Conservation (phyloP, 2,329 filamentous ascomycete species). For the Neofusicoccum parvum region DNA sequence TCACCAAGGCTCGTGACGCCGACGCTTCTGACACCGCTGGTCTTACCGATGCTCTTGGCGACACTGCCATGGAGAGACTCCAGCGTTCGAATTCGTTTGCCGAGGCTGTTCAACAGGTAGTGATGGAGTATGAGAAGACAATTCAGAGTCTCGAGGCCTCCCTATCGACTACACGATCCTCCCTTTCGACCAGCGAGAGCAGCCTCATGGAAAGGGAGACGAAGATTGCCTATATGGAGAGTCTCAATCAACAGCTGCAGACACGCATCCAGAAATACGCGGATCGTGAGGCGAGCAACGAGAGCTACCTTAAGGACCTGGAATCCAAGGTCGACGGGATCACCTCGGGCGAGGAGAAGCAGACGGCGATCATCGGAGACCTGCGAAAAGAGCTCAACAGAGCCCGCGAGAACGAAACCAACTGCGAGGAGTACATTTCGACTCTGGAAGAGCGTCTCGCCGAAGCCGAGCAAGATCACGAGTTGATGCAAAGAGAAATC, state of each 20-base stretch:
- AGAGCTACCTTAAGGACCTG: constrained; percentile 88
- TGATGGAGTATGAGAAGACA: constrained; percentile 97
- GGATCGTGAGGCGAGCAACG: constrained; percentile 88
- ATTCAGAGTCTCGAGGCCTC: constrained; percentile 93
- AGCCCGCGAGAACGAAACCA: constrained; percentile 84
- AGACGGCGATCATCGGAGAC: constrained; percentile 79
- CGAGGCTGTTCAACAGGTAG: constrained; percentile 91
- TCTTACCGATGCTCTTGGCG: constrained; percentile 66
- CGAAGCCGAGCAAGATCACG: constrained; percentile 92
- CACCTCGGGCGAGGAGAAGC: constrained; percentile 89
- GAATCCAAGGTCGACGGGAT: constrained; percentile 90
- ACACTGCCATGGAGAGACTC: constrained; percentile 80
- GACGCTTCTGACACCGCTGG: constrained; percentile 55
- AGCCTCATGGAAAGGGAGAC: constrained; percentile 89
- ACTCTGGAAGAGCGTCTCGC: constrained; percentile 93
- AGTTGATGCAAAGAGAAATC: constrained; percentile 96
- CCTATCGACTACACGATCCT: constrained; percentile 81
- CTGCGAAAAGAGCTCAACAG: constrained; percentile 89
- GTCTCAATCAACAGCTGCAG: constrained; percentile 87
- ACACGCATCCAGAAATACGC: constrained; percentile 87
- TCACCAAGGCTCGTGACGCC: constrained; percentile 80
- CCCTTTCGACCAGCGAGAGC: constrained; percentile 82
- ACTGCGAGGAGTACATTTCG: constrained; percentile 94
- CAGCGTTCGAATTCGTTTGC: constrained; percentile 96
- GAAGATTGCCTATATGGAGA: constrained; percentile 89